Base-by-base conservation (phyloP, 2,329 filamentous ascomycete species). In the Rasamsonia emersonii region DNA sequence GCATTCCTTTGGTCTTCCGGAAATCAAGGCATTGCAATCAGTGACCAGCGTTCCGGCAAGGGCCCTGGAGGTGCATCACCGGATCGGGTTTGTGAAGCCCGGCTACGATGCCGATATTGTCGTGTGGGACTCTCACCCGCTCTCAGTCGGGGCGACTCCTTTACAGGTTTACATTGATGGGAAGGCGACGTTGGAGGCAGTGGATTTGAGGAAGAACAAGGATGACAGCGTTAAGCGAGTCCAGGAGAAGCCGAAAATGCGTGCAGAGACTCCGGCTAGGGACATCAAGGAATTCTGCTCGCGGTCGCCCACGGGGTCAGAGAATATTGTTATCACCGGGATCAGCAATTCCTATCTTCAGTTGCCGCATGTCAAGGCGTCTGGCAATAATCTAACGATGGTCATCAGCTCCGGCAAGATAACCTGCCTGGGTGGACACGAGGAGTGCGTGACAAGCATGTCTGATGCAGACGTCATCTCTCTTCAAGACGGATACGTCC, bases 151-250 rank as follows among this genome's bases (percentile, higher is more conserved):
- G 1, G 74, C 75, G 1, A 56, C 71, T 0, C 74, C 75, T 0
- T 62, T 72, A 0, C 74, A 79, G 50, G 71, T 79, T 2, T 79
- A 73, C 70, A 78, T 79, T 36, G 75, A 79, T 35, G 75, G 75
- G 3, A 68, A 59, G 6, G 60, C 69, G 2, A 56, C 53, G 15
- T 40, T 63, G 10, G 53, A 61, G 16, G 45, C 52, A 2, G 46
- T 44, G 13, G 46, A 43, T 23, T 58, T 60, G 2, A 46, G 25
- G 40, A 54, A 34, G 54, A n/a, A n/a, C n/a, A n/a, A n/a, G 43
- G 39, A 45, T 46, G 16, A 38, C 46, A 27, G 33, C 32, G 1
- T 19, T 13, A 36, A 36, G 9, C 24, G 27, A 32, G 20, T 3
- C 9, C 13, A 11, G 5, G 32, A 11, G 5, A 23, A 41, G 14